phyloP scores from a whole-genome alignment of 2,329 filamentous ascomycete genomes.

The Ophiostoma ips region DNA sequence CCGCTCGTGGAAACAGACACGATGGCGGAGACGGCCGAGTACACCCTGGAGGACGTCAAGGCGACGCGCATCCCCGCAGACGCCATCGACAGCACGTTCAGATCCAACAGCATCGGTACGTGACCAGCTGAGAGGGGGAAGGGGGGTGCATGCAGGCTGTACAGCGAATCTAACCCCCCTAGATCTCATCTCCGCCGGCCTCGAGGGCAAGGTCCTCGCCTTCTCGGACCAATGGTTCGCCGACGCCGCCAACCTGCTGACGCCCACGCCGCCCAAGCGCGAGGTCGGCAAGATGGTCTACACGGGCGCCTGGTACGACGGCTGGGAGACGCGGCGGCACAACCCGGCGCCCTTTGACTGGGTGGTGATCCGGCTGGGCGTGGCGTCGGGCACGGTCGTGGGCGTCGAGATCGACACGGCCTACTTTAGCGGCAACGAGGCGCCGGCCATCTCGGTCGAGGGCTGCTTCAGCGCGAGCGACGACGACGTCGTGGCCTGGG shows the following conservation, averaged over 20 bases:
- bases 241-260: constrained; percentile 49
- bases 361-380: constrained; percentile 51
- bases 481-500: constrained; percentile 46
- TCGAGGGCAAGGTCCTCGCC: constrained; percentile 50
- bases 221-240: constrained; percentile 59
- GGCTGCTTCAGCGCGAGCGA: constrained; percentile 50
- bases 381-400: constrained; percentile 55
- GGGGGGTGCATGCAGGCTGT: not conserved
- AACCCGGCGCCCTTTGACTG: constrained; percentile 52
- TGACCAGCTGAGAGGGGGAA: not conserved
- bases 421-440: constrained; percentile 72
- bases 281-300: constrained; percentile 55
- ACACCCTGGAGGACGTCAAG: constrained; percentile 41
- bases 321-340: constrained; percentile 55
- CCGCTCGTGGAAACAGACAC: not conserved
- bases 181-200: constrained; percentile 47
- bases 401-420: constrained; percentile 71
- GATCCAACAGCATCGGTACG: constrained; percentile 46
- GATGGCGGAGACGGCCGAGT: constrained; percentile 26
- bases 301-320: constrained; percentile 57
- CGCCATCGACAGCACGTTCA: constrained; percentile 47
- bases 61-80: constrained; percentile 34
- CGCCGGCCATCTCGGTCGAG: constrained; percentile 64
- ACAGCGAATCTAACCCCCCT: not conserved
- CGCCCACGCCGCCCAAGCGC: constrained; percentile 46